Percentiles rank a stretch among this genome's conserved stretches.
Evolutionary conservation across 441 rosid species (phyloP).

Genomic region (Populus trichocarpa): DNA sequence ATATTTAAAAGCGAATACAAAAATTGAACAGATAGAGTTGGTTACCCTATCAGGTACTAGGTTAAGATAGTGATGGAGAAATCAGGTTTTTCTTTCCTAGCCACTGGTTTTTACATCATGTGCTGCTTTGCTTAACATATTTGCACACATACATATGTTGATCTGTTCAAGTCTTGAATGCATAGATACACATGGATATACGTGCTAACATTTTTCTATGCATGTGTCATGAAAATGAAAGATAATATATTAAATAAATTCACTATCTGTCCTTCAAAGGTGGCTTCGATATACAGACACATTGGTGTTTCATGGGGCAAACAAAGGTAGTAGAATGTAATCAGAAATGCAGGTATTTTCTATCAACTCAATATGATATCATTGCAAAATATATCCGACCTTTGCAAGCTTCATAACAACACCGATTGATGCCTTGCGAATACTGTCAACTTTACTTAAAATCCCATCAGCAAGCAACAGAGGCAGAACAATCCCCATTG

Average conservation of each 20-base stretch:
- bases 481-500: slow-evolving; percentile 88
- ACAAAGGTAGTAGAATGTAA: not conserved
- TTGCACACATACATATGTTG: not conserved
- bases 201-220: not conserved
- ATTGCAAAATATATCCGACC: slow-evolving; percentile 45
- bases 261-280: not conserved
- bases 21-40: not conserved
- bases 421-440: slow-evolving; percentile 91
- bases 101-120: not conserved
- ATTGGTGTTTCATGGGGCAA: slow-evolving; percentile 6
- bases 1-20: not conserved
- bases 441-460: slow-evolving; percentile 81
- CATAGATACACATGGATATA: not conserved
- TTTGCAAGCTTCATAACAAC: slow-evolving; percentile 98
- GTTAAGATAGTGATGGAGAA: not conserved
- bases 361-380: slow-evolving; percentile 14
- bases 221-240: not conserved
- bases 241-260: not conserved
- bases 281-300: not conserved
- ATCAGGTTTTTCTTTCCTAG: not conserved
- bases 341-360: not conserved
- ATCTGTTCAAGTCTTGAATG: not conserved
- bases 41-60: not conserved
- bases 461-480: slow-evolving; percentile 91
- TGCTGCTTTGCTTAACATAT: not conserved